Conservation (phyloP, 2,329 filamentous ascomycete genomes). For the Tolypocladium sp. region DNA sequence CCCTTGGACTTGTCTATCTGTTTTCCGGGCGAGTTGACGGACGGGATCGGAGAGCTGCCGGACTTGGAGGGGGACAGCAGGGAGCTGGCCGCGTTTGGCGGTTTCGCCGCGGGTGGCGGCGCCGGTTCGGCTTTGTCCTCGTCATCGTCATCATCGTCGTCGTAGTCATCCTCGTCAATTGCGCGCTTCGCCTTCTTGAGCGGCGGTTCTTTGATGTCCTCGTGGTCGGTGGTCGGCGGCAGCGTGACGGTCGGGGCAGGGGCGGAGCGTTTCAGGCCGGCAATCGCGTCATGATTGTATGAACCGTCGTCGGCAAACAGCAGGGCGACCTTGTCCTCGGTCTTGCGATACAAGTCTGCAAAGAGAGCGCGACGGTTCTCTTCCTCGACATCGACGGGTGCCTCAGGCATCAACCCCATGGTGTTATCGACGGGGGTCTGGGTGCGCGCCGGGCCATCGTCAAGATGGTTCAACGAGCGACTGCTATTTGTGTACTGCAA, state of each 20-base stretch:
- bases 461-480: slow-evolving; percentile 46
- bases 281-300: slow-evolving; percentile 43
- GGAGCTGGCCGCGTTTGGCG: slow-evolving; percentile 43
- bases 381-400: slow-evolving; percentile 51
- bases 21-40: slow-evolving; percentile 51
- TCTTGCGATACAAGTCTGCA: slow-evolving; percentile 65
- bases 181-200: slow-evolving; percentile 67
- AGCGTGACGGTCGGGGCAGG: slow-evolving; percentile 29
- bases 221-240: slow-evolving; percentile 50
- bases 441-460: slow-evolving; percentile 47
- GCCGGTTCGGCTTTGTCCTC: slow-evolving; percentile 55
- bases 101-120: slow-evolving; percentile 40
- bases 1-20: slow-evolving; percentile 44
- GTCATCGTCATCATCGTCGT: slow-evolving; percentile 73
- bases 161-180: slow-evolving; percentile 80
- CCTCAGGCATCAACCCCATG: slow-evolving; percentile 49
- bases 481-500: slow-evolving; percentile 36
- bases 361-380: slow-evolving; percentile 68
- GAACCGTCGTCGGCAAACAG: slow-evolving; percentile 58
- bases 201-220: slow-evolving; percentile 49
- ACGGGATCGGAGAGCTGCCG: slow-evolving; percentile 56
- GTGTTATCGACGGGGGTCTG: slow-evolving; percentile 41
- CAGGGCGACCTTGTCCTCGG: slow-evolving; percentile 65
- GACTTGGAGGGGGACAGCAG: slow-evolving; percentile 63
- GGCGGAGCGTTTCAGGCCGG: slow-evolving; percentile 38